Evolutionary conservation across 371 early-diverging fungal species (phyloP).

Genomic region (Syncephalastrum sp.): DNA sequence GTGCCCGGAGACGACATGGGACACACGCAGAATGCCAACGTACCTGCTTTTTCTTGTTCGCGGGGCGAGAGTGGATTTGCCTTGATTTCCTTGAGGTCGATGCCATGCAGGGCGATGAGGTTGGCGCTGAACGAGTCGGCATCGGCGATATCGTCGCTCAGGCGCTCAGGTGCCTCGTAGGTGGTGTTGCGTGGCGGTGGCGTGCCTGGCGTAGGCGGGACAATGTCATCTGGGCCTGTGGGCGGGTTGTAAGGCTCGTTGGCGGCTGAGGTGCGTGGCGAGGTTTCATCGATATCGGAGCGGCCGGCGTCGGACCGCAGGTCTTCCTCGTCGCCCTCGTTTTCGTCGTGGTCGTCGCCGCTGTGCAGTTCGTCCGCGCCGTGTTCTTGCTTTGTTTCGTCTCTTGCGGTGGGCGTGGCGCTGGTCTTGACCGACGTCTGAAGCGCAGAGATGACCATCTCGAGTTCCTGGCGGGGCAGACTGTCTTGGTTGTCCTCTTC

Average conservation of each 20-base stretch:
- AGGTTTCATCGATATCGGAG: slow-evolving; percentile 1
- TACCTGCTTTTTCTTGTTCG: slow-evolving; percentile 57
- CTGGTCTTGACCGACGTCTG: slow-evolving; percentile 14
- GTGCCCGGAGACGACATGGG: background rate
- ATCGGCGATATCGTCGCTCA: slow-evolving; percentile 37
- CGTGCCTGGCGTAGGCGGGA: slow-evolving; percentile 26
- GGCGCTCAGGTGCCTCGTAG: background rate
- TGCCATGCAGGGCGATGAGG: slow-evolving; percentile 32
- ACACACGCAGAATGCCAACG: background rate
- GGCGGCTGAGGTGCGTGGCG: background rate
- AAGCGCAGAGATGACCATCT: slow-evolving; percentile 19
- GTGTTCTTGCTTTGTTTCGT: background rate
- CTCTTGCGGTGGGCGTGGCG: background rate
- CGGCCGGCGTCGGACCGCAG: slow-evolving; percentile 1
- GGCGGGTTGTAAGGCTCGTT: background rate
- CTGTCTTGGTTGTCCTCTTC: slow-evolving; percentile 7
- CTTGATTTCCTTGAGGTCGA: slow-evolving; percentile 41
- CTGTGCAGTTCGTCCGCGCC: slow-evolving; percentile 13
- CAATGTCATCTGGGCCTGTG: slow-evolving; percentile 9
- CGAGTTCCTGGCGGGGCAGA: slow-evolving; percentile 16
- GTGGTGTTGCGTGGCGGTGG: slow-evolving; percentile 13
- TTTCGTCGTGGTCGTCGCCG: slow-evolving; percentile 15
- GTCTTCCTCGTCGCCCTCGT: slow-evolving; percentile 5
- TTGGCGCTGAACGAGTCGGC: slow-evolving; percentile 43
- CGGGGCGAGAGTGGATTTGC: slow-evolving; percentile 47